These are phyloP conservation scores for Colletotrichum brevisporum DNA, from an alignment of 2,329 filamentous ascomycete genomes.

Conservation along the genomic window DNA sequence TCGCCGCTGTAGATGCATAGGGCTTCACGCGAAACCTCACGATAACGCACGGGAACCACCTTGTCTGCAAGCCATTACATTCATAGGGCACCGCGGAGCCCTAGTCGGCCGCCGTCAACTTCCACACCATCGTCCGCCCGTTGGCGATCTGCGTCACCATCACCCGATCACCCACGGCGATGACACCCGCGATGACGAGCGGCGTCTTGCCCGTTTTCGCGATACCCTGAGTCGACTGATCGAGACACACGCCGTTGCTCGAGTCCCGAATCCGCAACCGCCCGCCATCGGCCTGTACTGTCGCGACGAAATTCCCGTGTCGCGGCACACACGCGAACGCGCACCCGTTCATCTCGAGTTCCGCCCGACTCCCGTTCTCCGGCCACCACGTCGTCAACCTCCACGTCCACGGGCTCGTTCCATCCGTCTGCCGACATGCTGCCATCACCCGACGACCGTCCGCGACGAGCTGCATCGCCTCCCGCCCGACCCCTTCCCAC, in stretches of 20 bases:
- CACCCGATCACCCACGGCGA: slow-evolving; percentile 18
- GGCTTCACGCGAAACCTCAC: background rate
- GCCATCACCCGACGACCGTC: slow-evolving; percentile 16
- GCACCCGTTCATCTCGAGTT: slow-evolving; percentile 35
- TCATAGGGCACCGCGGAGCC: background rate
- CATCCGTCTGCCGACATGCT: slow-evolving; percentile 10
- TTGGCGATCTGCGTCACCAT: slow-evolving; percentile 33
- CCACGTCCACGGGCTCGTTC: slow-evolving; percentile 14
- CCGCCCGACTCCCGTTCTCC: slow-evolving; percentile 13
- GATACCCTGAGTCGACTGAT: slow-evolving; percentile 37
- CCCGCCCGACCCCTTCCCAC: slow-evolving; percentile 12
- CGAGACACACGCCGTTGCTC: slow-evolving; percentile 30
- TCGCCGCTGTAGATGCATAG: background rate
- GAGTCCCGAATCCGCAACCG: slow-evolving; percentile 26
- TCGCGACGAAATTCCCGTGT: slow-evolving; percentile 26
- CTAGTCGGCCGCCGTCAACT: slow-evolving; percentile 19
- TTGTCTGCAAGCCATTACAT: background rate
- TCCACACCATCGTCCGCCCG: slow-evolving; percentile 29
- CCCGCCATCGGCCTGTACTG: slow-evolving; percentile 32
- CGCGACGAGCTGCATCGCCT: slow-evolving; percentile 29
- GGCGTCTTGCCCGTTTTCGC: slow-evolving; percentile 34
- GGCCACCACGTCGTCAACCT: slow-evolving; percentile 35
- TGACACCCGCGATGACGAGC: slow-evolving; percentile 16
- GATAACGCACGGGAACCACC: background rate
- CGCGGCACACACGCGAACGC: slow-evolving; percentile 24